Conservation (phyloP, 2,329 filamentous ascomycete genomes). For the Aspergillus calidoustus region DNA sequence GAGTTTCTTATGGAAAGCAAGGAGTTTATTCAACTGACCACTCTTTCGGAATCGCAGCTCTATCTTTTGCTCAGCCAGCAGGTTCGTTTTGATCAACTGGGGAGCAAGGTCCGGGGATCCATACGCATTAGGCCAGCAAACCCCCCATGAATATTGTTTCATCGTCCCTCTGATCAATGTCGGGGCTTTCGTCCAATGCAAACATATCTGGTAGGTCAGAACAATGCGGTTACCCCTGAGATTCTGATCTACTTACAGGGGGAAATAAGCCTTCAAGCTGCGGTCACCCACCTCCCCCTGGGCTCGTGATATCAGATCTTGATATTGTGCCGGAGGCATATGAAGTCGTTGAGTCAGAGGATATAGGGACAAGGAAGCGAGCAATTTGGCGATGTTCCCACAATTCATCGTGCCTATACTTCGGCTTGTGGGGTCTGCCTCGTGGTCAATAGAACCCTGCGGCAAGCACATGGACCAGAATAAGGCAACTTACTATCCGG, state of each 20-base stretch:
- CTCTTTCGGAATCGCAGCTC: conserved; percentile 5
- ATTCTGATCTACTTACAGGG: conserved; percentile 41
- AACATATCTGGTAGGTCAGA: conserved; percentile 44
- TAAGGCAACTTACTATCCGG: conserved; percentile 58
- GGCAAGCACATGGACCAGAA: not conserved
- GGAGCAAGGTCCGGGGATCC: not conserved
- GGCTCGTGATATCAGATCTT: conserved; percentile 42
- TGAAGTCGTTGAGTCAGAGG: conserved; percentile 49
- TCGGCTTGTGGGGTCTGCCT: conserved; percentile 46
- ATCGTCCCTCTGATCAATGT: not conserved
- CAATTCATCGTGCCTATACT: conserved; percentile 48
- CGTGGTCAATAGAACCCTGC: conserved; percentile 25
- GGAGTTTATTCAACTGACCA: conserved; percentile 9
- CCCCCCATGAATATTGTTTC: not conserved
- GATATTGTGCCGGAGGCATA: conserved; percentile 47
- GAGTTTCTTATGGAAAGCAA: not conserved
- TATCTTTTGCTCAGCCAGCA: not conserved
- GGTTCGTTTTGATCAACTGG: not conserved
- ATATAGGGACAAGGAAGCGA: conserved; percentile 49
- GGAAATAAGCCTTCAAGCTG: conserved; percentile 50
- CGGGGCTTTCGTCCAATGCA: conserved; percentile 47
- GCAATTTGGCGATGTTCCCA: conserved; percentile 41
- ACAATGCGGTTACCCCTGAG: not conserved
- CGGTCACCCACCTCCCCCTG: conserved; percentile 43
- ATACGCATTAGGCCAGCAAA: conserved; percentile 1